A percentile compares a stretch with the other conserved stretches of the same genome.
Conservation (phyloP, 352 stramenopile genomes). For the Nothophytophthora sp. region DNA sequence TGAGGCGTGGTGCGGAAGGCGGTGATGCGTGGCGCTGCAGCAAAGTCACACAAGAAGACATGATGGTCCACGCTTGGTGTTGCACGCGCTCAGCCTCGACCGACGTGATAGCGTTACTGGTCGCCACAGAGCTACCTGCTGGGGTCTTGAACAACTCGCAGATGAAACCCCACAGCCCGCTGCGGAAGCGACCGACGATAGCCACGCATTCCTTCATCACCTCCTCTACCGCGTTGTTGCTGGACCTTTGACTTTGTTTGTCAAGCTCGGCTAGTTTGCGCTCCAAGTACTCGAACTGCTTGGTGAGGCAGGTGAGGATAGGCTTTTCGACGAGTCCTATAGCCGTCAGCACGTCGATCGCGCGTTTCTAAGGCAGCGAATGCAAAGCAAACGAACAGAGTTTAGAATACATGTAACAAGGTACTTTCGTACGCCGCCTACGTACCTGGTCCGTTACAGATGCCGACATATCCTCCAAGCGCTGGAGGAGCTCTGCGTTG, state of each 20-base stretch:
- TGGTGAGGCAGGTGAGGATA: constrained; percentile 61
- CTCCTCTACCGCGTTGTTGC: constrained; percentile 16
- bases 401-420: constrained; percentile 3
- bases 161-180: constrained; percentile 69
- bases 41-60: constrained; percentile 48
- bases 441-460: constrained; percentile 60
- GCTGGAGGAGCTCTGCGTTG: constrained; percentile 58
- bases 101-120: constrained; percentile 44
- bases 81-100: constrained; percentile 70
- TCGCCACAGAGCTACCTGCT: constrained; percentile 19
- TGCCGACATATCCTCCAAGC: constrained; percentile 64
- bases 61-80: constrained; percentile 54
- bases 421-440: background rate
- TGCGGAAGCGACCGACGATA: constrained; percentile 67
- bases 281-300: constrained; percentile 72
- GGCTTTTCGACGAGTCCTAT: constrained; percentile 68
- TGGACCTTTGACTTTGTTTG: constrained; percentile 11
- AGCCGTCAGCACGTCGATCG: constrained; percentile 56
- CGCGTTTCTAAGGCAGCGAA: constrained; percentile 46
- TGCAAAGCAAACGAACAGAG: background rate
- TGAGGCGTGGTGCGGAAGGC: constrained; percentile 38
- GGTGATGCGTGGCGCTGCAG: constrained; percentile 52
- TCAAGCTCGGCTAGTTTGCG: constrained; percentile 40
- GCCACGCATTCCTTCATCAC: constrained; percentile 60
- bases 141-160: constrained; percentile 72